Base-by-base conservation (phyloP, 345 rosid species). In the Cardamine chenopodiifolia region DNA sequence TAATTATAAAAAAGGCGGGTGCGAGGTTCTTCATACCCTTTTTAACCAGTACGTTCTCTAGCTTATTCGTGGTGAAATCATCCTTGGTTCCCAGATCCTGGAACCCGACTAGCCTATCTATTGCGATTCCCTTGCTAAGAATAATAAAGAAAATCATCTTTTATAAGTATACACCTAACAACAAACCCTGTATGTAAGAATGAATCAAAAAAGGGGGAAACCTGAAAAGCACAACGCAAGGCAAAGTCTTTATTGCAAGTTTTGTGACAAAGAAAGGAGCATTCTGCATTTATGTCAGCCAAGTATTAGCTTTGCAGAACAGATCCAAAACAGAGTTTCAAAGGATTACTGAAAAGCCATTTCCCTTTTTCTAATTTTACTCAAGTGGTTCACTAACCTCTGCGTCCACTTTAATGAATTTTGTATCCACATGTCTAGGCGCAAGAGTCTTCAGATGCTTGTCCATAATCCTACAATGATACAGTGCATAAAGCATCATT, bases 191-290 rank as follows among this genome's bases (percentile, higher is more conserved):
- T 40, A 15, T 13, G 32, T 65, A 58, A 72, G 56, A 61, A 62
- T 60, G 65, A 78, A 25, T 19, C 14, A 57, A 37, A 42, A 42
- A 44, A 47, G 69, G 72, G 10, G 78, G 80, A 29, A 7, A 92
- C 97, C 97, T 90, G 92, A 95, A 89, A 61, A 92, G 78, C 66
- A 90, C 72, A 75, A 90, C 90, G 49, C 99, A 92, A 35, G 99
- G 99, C 85, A 91, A 75, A 37, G 93, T 92, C 81, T 94, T 90
- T 70, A 94, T 44, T 28, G 89, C 92, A 15, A 95, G 97, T 79
- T 95, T 95, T 34, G 93, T 23, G 62, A 90, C 85, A 62, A 95
- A 95, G 85, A 95, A 95, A 44, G 97, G 97, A 8, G 97, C 92
- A 84, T 88, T 92, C 99, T 92, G 90, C 90, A 85, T 69, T 76